Conservation (phyloP, 2,329 filamentous ascomycete genomes). For the Cladobotryum protrusum region DNA sequence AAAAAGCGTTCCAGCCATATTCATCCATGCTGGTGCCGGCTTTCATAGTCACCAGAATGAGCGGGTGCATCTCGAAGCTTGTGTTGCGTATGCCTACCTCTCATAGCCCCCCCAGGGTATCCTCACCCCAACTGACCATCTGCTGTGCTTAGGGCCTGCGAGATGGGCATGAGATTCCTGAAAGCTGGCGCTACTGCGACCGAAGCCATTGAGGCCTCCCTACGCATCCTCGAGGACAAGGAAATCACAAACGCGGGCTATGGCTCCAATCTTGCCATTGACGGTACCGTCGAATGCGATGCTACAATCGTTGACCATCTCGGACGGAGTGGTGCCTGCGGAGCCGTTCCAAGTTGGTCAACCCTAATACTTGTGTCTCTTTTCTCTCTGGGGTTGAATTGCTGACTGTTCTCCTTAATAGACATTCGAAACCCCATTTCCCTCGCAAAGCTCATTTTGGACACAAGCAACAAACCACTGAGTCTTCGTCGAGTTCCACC, state of each 20-base stretch:
- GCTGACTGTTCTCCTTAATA: slow-evolving; percentile 28
- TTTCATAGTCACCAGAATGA: slow-evolving; percentile 90
- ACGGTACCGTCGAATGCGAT: slow-evolving; percentile 90
- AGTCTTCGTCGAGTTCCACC: slow-evolving; percentile 84
- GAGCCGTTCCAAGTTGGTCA: slow-evolving; percentile 76
- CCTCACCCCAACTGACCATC: background rate
- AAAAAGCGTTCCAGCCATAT: slow-evolving; percentile 63
- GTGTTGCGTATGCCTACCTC: slow-evolving; percentile 65
- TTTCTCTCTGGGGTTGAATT: background rate
- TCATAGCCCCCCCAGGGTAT: background rate
- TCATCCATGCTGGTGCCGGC: slow-evolving; percentile 91
- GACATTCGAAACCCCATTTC: slow-evolving; percentile 91
- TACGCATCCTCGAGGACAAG: slow-evolving; percentile 82
- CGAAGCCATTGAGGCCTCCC: slow-evolving; percentile 83
- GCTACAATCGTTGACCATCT: slow-evolving; percentile 87
- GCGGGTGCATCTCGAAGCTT: slow-evolving; percentile 73
- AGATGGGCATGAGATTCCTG: slow-evolving; percentile 73
- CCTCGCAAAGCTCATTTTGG: slow-evolving; percentile 75
- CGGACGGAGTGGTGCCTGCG: slow-evolving; percentile 87
- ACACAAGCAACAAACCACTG: slow-evolving; percentile 68
- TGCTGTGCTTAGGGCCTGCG: slow-evolving; percentile 59
- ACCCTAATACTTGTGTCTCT: background rate
- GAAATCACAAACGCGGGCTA: slow-evolving; percentile 97
- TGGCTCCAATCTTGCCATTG: slow-evolving; percentile 87
- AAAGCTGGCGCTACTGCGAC: slow-evolving; percentile 72